These are phyloP conservation scores for Backusella circina DNA, from an alignment of 192 early-diverging fungal species.

Conservation along the genomic window DNA sequence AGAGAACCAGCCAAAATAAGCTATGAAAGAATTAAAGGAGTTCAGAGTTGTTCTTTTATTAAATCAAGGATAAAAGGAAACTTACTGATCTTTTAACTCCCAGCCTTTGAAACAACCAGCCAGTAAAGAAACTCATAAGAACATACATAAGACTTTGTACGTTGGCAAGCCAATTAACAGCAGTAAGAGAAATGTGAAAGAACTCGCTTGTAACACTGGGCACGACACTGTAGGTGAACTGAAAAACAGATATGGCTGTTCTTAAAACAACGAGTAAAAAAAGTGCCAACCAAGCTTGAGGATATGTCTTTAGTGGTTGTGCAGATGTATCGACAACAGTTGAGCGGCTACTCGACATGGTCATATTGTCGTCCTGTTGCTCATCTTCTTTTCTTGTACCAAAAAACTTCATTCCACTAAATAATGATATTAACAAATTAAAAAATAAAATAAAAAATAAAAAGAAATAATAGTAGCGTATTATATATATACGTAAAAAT, in stretches of 20 bases:
- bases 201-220: constrained; percentile 19
- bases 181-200: constrained; percentile 24
- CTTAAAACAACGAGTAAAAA: constrained; percentile 26
- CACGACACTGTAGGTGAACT: constrained; percentile 30
- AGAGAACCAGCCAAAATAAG: constrained; percentile 26
- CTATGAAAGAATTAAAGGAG: not conserved
- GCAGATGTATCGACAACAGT: not conserved
- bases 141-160: constrained; percentile 34
- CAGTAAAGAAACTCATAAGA: constrained; percentile 30
- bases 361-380: not conserved
- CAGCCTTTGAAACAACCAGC: constrained; percentile 30
- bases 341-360: not conserved
- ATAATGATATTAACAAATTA: not conserved
- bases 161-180: constrained; percentile 36
- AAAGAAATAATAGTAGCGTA: not conserved
- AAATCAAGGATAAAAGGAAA: not conserved
- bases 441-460: not conserved
- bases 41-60: not conserved
- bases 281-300: constrained; percentile 32
- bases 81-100: constrained; percentile 35
- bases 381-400: not conserved
- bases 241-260: constrained; percentile 24
- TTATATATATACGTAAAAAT: not conserved
- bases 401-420: not conserved
- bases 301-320: constrained; percentile 19